phyloP scores from a whole-genome alignment of 257 asterid genomes.

The Pogostemon cablin region DNA sequence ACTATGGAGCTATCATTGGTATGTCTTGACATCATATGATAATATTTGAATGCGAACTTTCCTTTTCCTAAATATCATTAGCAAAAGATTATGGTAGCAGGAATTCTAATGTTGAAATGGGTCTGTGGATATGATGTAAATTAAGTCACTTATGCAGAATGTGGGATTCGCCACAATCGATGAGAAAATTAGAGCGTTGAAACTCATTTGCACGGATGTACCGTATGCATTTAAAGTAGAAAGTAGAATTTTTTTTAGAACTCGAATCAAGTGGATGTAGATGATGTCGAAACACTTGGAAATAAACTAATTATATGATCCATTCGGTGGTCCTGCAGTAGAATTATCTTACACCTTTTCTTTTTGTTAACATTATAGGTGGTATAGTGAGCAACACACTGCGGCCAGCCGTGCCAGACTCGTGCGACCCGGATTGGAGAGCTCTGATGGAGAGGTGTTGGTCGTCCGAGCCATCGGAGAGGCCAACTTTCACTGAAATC shows the following conservation, averaged over 20 bases:
- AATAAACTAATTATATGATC: too few species aligned
- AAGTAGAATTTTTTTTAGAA: too few species aligned
- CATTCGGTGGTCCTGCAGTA: too few species aligned
- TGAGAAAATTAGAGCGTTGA: neutral
- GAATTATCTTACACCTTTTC: neutral
- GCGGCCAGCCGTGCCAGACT: slow-evolving; percentile 86
- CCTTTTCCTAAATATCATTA: neutral
- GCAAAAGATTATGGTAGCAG: neutral
- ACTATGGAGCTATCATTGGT: slow-evolving; percentile 98
- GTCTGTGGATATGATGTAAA: neutral
- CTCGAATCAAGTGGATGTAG: too few species aligned
- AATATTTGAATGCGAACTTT: neutral
- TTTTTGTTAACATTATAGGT: slow-evolving; percentile 44
- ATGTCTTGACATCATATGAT: slow-evolving; percentile 17
- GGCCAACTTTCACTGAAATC: slow-evolving; percentile 80
- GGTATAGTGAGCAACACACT: slow-evolving; percentile 95
- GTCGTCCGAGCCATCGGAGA: slow-evolving; percentile 88
- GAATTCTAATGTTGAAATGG: neutral
- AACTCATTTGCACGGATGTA: too few species aligned
- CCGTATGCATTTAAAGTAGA: too few species aligned
- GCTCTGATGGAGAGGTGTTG: slow-evolving; percentile 92
- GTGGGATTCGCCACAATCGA: neutral
- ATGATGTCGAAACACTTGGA: too few species aligned
- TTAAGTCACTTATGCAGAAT: neutral
- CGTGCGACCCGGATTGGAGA: slow-evolving; percentile 80